Evolutionary conservation across 129 eudicot species (phyloP), one percentile per base, ranked within the genome.

Genomic region (Artemisia argyi): DNA sequence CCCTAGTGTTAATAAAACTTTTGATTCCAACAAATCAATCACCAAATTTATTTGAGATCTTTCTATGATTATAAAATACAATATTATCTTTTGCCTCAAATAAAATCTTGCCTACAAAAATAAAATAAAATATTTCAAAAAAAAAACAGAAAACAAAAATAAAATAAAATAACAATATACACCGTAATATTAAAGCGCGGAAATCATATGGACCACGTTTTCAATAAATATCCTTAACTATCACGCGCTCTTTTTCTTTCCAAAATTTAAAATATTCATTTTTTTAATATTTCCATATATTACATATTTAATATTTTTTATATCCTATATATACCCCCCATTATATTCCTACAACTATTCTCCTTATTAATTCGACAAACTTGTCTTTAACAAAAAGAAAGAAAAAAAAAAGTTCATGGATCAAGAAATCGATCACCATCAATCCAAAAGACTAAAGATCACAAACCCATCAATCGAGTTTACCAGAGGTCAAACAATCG

Each of bases 401-500:
- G 15, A 20, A 1, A 57, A 57, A 55, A 15, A 54, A 57, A 19
- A 19, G 0, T 11, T 74, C 4, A 83, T 96, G 18, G 92, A 89
- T 11, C 81, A 84, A 42, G 66, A 16, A 49, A 30, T 91, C 16
- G 97, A 96, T 17, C 88, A 83, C 26, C 96, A 51, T 51, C 56
- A 14, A 51, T 0, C 56, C 46, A 13, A 64, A 28, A 73, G 28
- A 20, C 10, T 7, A 49, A 61, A 6, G 11, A 9, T 65, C 3
- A 47, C 47, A 48, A 26, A 66, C 3, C 55, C 66, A 4, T 5
- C 55, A 1, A 86, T 88, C 96, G 91, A 87, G 68, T 92, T 95
- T 91, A 54, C 78, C 3, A 83, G 96, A 39, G 95, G 91, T 12
- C 79, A 85, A 42, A 61, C 22, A 49, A 44, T 92, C 22, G 98